Evolutionary conservation across 768 basidiomycete species (phyloP), one percentile per base, ranked within the genome.

Genomic region (Amanita phalloides): DNA sequence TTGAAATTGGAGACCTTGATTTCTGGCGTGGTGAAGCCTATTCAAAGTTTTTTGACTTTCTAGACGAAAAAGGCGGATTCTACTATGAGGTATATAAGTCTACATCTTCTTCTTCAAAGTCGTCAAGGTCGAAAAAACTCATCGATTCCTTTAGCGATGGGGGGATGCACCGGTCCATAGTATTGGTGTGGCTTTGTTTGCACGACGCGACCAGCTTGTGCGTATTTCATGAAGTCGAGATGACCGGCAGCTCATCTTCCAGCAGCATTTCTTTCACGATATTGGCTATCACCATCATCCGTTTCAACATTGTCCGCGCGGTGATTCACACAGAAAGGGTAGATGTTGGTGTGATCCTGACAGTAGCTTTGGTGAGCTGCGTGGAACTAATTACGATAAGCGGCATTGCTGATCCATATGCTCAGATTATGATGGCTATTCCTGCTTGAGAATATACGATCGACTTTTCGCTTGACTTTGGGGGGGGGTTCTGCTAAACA

Each of bases 241-340:
- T 42, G 55, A 48, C 41, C 17, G 6, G 37, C 50, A 25, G 48
- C 10, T 26, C 47, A 42, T 51, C n/a, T 36, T 30, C 21, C 4
- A 20, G 17, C 41, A 76, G 70, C 90, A 96, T 65, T 98, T 90
- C 71, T 97, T 97, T 74, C 78, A 85, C 56, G 92, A 97, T 61
- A 90, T 98, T 47, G 95, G 82, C 2, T 97, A 96, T 64, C 76
- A 83, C 28, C 93, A 97, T 59, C 83, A 90, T 58, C 91, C 92
- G 8, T 96, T 97, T 79, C 89, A 92, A 64, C 91, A 92, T 65
- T 92, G 94, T 64, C 85, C 86, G 0, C 78, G 82, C 66, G 84
- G 81, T n/a, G 76, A 72, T 17, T 63, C 76, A 4, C 90, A 93
- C 67, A 70, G 71, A 46, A 74, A 73, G 54, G 90, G 90, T 32